Evolutionary conservation across 2,329 filamentous ascomycete species (phyloP).

Genomic region (Myriosclerotinia curreyana): DNA sequence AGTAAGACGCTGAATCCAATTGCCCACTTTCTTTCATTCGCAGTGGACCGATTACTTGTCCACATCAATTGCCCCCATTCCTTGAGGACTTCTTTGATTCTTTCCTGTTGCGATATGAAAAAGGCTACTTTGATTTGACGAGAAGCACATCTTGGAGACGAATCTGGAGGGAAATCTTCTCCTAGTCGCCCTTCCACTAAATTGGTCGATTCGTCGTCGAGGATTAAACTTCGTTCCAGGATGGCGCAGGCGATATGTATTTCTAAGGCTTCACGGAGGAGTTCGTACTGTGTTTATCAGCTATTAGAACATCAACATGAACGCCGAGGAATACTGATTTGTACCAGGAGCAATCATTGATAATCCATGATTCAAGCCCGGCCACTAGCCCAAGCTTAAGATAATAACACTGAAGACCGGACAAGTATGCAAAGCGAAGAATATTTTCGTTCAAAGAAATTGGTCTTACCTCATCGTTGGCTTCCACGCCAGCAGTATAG

Average conservation of each 20-base stretch:
- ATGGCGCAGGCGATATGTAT: constrained; percentile 36
- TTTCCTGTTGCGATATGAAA: constrained; percentile 34
- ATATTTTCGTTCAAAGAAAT: neutral
- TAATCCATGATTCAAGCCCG: neutral
- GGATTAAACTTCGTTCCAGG: constrained; percentile 36
- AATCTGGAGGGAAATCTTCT: constrained; percentile 30
- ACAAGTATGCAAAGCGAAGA: neutral
- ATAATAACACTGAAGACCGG: neutral
- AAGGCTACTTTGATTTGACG: constrained; percentile 38
- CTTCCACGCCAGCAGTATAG: constrained; percentile 29
- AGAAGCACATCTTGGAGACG: constrained; percentile 35
- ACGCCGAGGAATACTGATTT: neutral
- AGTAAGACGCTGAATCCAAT: constrained; percentile 37
- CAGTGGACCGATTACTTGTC: constrained; percentile 32
- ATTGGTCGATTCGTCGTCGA: constrained; percentile 33
- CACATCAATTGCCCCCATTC: constrained; percentile 39
- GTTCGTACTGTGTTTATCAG: constrained; percentile 29
- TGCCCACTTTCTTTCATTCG: constrained; percentile 38
- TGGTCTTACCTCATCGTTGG: constrained; percentile 32
- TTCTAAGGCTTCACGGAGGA: constrained; percentile 36
- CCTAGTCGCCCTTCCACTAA: constrained; percentile 30
- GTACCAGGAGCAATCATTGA: neutral
- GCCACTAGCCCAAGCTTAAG: neutral
- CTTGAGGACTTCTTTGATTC: constrained; percentile 34
- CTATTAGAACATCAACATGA: neutral